These are phyloP conservation scores for Fusarium brachygibbosum DNA, from an alignment of 2,329 filamentous ascomycete genomes.

Conservation along the genomic window DNA sequence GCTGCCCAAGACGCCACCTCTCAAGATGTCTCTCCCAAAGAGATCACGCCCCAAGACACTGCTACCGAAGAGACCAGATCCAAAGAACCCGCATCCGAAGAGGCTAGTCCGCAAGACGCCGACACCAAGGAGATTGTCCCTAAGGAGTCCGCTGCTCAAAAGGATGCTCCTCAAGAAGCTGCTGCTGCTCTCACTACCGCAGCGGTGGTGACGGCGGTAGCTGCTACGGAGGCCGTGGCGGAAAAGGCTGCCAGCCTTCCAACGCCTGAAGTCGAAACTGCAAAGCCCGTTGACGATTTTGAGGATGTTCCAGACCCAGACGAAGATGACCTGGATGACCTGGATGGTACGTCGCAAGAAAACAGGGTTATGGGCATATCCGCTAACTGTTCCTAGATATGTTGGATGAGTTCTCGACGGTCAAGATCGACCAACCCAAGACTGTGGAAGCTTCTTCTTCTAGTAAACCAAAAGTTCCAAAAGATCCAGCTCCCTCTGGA, in stretches of 20 bases:
- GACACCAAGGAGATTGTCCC: background rate
- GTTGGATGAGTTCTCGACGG: slow-evolving; percentile 87
- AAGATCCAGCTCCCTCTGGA: slow-evolving; percentile 51
- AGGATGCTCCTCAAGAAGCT: slow-evolving; percentile 10
- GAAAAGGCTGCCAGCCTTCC: slow-evolving; percentile 20
- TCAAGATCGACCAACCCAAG: slow-evolving; percentile 61
- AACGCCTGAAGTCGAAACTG: background rate
- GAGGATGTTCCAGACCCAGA: slow-evolving; percentile 86
- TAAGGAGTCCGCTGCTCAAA: background rate
- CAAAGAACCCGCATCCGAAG: background rate
- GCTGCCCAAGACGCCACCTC: slow-evolving; percentile 4
- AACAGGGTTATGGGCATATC: background rate
- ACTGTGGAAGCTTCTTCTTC: slow-evolving; percentile 48
- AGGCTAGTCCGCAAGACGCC: background rate
- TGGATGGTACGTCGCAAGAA: slow-evolving; percentile 74
- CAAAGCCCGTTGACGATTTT: slow-evolving; percentile 37
- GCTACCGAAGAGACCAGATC: background rate
- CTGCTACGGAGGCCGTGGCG: slow-evolving; percentile 23
- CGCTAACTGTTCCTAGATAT: slow-evolving; percentile 71
- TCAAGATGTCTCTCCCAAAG: background rate
- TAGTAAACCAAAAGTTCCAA: slow-evolving; percentile 51
- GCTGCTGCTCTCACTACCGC: slow-evolving; percentile 20
- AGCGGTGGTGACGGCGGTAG: slow-evolving; percentile 27
- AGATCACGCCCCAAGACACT: background rate
- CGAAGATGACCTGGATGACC: slow-evolving; percentile 90